Conservation (phyloP, 192 early-diverging fungal species). For the Kickxella alabastrina region DNA sequence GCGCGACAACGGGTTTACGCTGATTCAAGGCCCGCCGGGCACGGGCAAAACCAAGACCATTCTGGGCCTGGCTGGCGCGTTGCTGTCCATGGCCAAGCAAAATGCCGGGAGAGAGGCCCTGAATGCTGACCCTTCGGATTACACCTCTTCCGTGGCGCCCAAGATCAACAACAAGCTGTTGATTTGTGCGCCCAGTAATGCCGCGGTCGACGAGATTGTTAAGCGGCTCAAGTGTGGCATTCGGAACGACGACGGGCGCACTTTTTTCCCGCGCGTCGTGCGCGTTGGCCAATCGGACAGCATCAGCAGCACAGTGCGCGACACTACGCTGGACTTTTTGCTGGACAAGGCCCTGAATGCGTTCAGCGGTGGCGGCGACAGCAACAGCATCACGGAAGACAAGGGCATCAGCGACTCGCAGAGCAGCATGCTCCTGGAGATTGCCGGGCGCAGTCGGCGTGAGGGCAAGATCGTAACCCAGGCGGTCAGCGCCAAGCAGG, state of each 20-base stretch:
- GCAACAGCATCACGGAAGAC: not conserved
- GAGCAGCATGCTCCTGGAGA: slow-evolving; percentile 15
- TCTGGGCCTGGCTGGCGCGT: slow-evolving; percentile 70
- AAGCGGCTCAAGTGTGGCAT: slow-evolving; percentile 81
- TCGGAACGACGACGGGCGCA: slow-evolving; percentile 45
- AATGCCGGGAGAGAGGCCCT: not conserved
- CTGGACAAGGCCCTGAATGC: slow-evolving; percentile 60
- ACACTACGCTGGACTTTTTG: slow-evolving; percentile 68
- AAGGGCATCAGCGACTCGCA: slow-evolving; percentile 20
- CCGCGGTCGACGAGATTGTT: slow-evolving; percentile 93
- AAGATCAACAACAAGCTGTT: slow-evolving; percentile 59
- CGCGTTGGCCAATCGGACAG: slow-evolving; percentile 74
- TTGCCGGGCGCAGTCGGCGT: slow-evolving; percentile 13
- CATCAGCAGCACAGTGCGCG: slow-evolving; percentile 68
- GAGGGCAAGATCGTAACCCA: slow-evolving; percentile 9
- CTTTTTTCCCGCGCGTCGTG: slow-evolving; percentile 69
- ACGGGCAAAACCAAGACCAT: slow-evolving; percentile 91
- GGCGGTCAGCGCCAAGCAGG: slow-evolving; percentile 12
- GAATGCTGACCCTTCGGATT: not conserved
- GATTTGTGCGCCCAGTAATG: slow-evolving; percentile 94
- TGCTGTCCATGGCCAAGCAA: slow-evolving; percentile 32
- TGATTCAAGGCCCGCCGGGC: slow-evolving; percentile 79
- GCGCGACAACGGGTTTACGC: slow-evolving; percentile 68
- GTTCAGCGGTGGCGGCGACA: slow-evolving; percentile 2
- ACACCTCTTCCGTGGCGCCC: not conserved